These are phyloP conservation scores for Circinella umbellata DNA, from an alignment of 371 early-diverging fungal species.

Conservation along the genomic window DNA sequence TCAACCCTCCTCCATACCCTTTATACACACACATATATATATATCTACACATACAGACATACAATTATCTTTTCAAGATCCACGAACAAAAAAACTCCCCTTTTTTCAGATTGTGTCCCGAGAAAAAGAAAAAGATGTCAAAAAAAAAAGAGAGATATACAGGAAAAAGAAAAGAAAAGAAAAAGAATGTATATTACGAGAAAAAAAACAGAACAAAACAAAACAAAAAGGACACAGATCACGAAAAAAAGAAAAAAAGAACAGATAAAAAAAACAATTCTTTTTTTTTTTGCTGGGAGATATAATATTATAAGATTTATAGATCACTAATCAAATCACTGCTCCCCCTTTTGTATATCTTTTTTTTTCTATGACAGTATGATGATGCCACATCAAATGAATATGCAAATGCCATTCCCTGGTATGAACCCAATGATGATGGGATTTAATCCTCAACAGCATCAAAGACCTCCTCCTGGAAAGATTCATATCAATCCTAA, in stretches of 20 bases:
- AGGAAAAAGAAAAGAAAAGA: not conserved
- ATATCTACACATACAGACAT: no score
- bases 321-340: no score
- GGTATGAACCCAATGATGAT: not conserved
- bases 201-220: conserved; percentile 9
- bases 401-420: not conserved
- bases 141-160: conserved; percentile 3
- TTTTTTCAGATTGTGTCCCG: not conserved
- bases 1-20: no score
- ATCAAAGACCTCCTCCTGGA: not conserved
- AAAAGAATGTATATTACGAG: not conserved
- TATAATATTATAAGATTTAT: no score
- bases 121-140: not conserved
- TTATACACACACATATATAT: no score
- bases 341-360: not conserved
- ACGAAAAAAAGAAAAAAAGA: not conserved
- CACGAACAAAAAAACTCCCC: no score
- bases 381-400: conserved; percentile 9
- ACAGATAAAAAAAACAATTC: not conserved
- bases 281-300: no score
- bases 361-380: conserved; percentile 1
- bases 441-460: not conserved
- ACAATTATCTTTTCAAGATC: no score
- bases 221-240: not conserved
- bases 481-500: conserved; percentile 14